Evolutionary conservation across 2,329 filamentous ascomycete genomes (phyloP), one percentile per base, ranked within the genome.

Genomic region (Penicillium sp.): DNA sequence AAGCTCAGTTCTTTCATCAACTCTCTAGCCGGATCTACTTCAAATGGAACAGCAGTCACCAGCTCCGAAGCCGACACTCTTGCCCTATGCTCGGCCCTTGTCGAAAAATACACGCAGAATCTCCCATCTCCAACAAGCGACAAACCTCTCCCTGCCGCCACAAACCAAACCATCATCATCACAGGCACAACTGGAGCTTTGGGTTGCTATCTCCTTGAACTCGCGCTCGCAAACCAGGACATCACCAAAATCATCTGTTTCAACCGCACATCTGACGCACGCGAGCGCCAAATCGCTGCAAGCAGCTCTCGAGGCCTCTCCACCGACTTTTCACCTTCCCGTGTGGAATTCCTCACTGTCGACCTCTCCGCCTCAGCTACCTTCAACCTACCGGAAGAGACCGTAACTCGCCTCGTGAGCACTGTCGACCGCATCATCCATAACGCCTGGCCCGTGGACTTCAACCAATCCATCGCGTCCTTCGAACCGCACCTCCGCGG

Each of bases 381-480:
- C 26, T 38, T 55, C 30, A 52, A 46, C 25, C 37, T 42, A 16
- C 16, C 22, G 8, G 37, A 42, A 42, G 38, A 54, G n/a, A 54
- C 5, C 10, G 3, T 13, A 28, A 43, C 10, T 22, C 6, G n/a
- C 13, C 49, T 52, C 49, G 19, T 10, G 19, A 13, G 13, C 22
- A 37, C 38, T 14, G 49, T 58, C 14, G 60, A 62, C 19, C 52
- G 40, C 3, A 78, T 91, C 16, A 80, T 89, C 58, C 86, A 88
- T 68, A 77, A 85, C 5, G 85, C 85, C 19, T 88, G 86, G 86
- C 78, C 82, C 1, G 86, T 88, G 22, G 87, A 88, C 71, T 88
- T 89, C 73, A 81, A 80, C 22, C 76, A 85, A 56, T 79, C 81
- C 5, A 75, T 88, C 0, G 74, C 73, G 33, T 83, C 80, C 60